Percentiles rank a stretch among this genome's conserved stretches.
Evolutionary conservation across 2,329 filamentous ascomycete species (phyloP).

Genomic region (Diaporthe caulivora): DNA sequence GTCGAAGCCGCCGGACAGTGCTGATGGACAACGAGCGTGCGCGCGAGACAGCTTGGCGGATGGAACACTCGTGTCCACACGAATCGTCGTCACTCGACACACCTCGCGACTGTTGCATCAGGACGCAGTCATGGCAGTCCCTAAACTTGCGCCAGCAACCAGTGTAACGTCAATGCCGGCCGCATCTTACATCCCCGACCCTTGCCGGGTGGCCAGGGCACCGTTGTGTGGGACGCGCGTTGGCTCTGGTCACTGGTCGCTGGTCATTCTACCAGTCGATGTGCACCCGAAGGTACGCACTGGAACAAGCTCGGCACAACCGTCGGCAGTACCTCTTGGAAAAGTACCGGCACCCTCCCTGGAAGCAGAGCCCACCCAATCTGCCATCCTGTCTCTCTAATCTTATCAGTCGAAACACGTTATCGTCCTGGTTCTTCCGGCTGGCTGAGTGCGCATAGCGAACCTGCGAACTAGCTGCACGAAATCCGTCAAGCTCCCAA

Average conservation of each 20-base stretch:
- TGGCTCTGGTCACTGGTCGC: constrained; percentile 27
- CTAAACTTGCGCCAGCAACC: constrained; percentile 33
- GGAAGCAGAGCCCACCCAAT: constrained; percentile 29
- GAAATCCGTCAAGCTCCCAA: constrained; percentile 13
- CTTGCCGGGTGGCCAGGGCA: constrained; percentile 33
- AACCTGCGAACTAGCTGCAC: constrained; percentile 31
- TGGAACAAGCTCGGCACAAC: constrained; percentile 39
- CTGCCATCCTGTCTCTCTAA: constrained; percentile 34
- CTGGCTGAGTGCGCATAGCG: constrained; percentile 17
- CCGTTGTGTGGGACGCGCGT: constrained; percentile 37
- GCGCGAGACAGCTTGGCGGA: constrained; percentile 24
- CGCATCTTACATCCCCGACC: constrained; percentile 24
- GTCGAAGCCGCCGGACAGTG: neutral
- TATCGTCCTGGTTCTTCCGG: constrained; percentile 25
- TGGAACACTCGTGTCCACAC: constrained; percentile 35
- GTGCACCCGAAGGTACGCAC: constrained; percentile 20
- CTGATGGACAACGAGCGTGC: neutral
- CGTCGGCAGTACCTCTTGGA: constrained; percentile 39
- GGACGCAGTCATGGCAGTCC: constrained; percentile 15
- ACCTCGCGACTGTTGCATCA: constrained; percentile 29
- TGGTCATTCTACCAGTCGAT: constrained; percentile 15
- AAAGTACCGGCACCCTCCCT: constrained; percentile 31
- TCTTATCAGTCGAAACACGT: constrained; percentile 33
- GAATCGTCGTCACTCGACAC: constrained; percentile 36
- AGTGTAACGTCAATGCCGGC: constrained; percentile 34